Evolutionary conservation across 176 grass and related monocot genomes (phyloP).

Genomic region (Coix lacrymajobi): DNA sequence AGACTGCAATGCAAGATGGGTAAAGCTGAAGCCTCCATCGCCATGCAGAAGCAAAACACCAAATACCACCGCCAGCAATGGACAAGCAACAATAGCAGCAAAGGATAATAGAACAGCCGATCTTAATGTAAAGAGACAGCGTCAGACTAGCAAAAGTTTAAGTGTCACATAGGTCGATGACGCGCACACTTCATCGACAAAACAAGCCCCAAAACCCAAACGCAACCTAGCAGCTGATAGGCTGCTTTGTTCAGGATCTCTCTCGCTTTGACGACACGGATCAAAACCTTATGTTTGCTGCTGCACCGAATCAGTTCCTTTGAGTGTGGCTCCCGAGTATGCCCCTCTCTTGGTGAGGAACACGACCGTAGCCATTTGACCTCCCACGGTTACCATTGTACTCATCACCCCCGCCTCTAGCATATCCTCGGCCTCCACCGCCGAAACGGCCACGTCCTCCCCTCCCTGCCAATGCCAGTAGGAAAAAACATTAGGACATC

Average conservation of each 20-base stretch:
- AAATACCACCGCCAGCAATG: neutral
- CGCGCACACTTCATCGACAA: slow-evolving; percentile 20
- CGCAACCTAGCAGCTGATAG: slow-evolving; percentile 33
- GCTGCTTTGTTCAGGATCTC: slow-evolving; percentile 30
- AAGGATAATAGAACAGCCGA: neutral
- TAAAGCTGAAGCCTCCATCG: neutral
- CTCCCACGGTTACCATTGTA: slow-evolving; percentile 38
- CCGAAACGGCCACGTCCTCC: slow-evolving; percentile 48
- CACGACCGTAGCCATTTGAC: slow-evolving; percentile 44
- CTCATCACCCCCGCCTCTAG: slow-evolving; percentile 37
- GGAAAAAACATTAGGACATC: neutral
- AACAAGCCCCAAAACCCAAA: slow-evolving; percentile 36
- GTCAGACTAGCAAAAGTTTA: slow-evolving; percentile 29
- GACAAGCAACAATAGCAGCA: neutral
- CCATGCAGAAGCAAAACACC: neutral
- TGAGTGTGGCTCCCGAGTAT: slow-evolving; percentile 36
- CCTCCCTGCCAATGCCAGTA: slow-evolving; percentile 47
- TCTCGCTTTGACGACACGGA: slow-evolving; percentile 6
- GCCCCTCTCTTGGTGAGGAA: slow-evolving; percentile 53
- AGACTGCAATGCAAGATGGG: too few relatives aligned
- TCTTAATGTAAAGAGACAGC: slow-evolving; percentile 11
- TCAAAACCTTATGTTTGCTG: slow-evolving; percentile 43
- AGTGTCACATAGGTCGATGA: neutral
- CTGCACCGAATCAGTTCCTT: slow-evolving; percentile 24
- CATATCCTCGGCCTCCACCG: slow-evolving; percentile 34